phyloP scores from a whole-genome alignment of 129 eudicot genomes.

The Flaveria linearis region DNA sequence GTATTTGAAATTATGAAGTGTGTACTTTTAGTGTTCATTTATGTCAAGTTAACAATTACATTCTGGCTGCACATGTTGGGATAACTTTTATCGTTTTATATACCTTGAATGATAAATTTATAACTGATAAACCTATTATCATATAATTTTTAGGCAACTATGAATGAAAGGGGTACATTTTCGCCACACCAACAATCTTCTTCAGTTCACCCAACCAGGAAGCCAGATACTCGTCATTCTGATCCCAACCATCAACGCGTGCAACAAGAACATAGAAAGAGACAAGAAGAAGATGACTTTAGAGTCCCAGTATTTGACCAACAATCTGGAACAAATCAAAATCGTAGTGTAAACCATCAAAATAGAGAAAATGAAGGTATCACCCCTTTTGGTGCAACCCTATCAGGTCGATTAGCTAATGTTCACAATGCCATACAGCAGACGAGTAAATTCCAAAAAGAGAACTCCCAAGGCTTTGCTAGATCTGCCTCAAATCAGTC shows the following conservation, averaged over 20 bases:
- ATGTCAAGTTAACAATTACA: background rate
- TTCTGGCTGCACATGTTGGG: conserved; percentile 1
- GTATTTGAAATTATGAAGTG: background rate
- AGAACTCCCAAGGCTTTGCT: conserved; percentile 35
- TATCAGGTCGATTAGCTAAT: conserved; percentile 26
- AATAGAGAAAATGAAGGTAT: conserved; percentile 35
- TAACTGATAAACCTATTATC: background rate
- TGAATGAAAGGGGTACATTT: conserved; percentile 49
- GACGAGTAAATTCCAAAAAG: conserved; percentile 33
- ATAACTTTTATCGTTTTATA: background rate
- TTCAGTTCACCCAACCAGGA: conserved; percentile 45
- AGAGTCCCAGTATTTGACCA: conserved; percentile 73
- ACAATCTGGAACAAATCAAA: conserved; percentile 48
- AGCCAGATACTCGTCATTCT: conserved; percentile 37
- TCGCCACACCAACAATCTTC: conserved; percentile 50
- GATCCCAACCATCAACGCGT: conserved; percentile 40
- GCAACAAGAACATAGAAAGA: conserved; percentile 50
- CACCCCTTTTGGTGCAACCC: conserved; percentile 32
- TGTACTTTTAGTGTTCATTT: background rate
- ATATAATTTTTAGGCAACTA: conserved; percentile 52
- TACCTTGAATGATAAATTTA: background rate
- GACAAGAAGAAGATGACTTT: conserved; percentile 73
- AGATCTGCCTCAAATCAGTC: conserved; percentile 43
- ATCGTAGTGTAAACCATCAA: conserved; percentile 35
- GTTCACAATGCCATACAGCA: conserved; percentile 33